Conservation (phyloP, 2,329 filamentous ascomycete species). For the Aspergillus sp. region DNA sequence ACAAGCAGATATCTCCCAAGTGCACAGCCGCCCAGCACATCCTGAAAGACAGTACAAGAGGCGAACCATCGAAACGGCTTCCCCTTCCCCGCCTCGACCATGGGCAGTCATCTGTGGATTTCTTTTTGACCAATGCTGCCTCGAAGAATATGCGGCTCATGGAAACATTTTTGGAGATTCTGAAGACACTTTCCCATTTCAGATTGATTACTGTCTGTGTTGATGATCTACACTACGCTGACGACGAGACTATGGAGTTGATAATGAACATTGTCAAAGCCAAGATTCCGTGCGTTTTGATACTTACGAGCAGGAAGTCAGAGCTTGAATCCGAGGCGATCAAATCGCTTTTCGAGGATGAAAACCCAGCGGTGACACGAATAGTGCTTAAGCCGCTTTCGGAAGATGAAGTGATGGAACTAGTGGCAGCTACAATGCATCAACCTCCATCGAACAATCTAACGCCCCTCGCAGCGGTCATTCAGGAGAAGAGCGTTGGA, state of each 20-base stretch:
- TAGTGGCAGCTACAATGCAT: constrained; percentile 81
- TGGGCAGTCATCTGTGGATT: constrained; percentile 43
- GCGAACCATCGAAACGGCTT: constrained; percentile 35
- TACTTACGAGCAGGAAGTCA: constrained; percentile 75
- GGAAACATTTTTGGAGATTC: constrained; percentile 84
- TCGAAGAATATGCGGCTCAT: constrained; percentile 70
- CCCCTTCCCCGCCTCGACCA: constrained; percentile 40
- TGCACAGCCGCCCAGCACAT: constrained; percentile 34
- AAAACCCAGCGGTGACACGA: constrained; percentile 65
- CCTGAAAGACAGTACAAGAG: constrained; percentile 36
- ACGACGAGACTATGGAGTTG: constrained; percentile 83
- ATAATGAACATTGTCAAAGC: constrained; percentile 79
- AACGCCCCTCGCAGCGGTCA: constrained; percentile 76
- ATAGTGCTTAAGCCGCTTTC: constrained; percentile 74
- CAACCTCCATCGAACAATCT: constrained; percentile 57
- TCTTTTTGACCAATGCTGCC: constrained; percentile 45
- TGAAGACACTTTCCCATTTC: constrained; percentile 78
- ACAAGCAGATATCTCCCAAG: constrained; percentile 38
- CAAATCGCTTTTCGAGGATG: constrained; percentile 46
- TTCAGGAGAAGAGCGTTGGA: constrained; percentile 85
- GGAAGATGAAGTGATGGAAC: constrained; percentile 80
- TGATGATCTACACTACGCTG: constrained; percentile 89
- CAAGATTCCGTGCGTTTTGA: constrained; percentile 78
- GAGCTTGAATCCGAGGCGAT: constrained; percentile 59
- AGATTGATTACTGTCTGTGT: constrained; percentile 88